phyloP scores from a whole-genome alignment of 805 yeast species.

The Torulaspora gathmanii region DNA sequence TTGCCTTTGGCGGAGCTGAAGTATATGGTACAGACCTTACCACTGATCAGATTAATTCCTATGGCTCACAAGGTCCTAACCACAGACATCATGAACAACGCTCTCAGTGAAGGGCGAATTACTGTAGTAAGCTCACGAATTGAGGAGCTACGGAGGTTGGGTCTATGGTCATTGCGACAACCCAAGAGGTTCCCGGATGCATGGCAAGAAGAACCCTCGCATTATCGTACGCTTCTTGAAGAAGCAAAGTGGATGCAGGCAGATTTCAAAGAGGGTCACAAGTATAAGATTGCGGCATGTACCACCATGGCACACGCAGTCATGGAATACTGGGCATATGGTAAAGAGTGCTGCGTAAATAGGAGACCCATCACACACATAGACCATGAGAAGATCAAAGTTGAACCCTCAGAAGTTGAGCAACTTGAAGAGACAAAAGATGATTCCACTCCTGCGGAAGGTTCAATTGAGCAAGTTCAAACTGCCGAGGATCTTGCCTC shows the following conservation, averaged over 20 bases:
- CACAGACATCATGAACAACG: slow-evolving; percentile 79
- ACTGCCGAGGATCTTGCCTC: not conserved
- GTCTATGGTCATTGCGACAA: slow-evolving; percentile 88
- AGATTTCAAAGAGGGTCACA: slow-evolving; percentile 67
- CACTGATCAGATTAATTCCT: slow-evolving; percentile 73
- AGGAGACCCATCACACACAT: slow-evolving; percentile 36
- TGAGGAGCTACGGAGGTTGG: slow-evolving; percentile 82
- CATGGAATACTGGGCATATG: slow-evolving; percentile 71
- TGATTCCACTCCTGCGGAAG: not conserved
- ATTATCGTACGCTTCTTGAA: slow-evolving; percentile 67
- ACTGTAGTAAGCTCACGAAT: slow-evolving; percentile 86
- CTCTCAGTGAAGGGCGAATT: slow-evolving; percentile 83
- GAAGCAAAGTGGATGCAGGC: slow-evolving; percentile 83
- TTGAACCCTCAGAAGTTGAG: not conserved
- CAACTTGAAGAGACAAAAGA: not conserved
- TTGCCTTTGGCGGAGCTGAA: slow-evolving; percentile 79
- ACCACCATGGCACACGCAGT: slow-evolving; percentile 67
- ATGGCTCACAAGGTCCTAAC: slow-evolving; percentile 81
- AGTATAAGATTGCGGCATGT: slow-evolving; percentile 67
- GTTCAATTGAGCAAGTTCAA: not conserved
- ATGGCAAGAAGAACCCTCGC: slow-evolving; percentile 41
- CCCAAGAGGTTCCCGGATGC: slow-evolving; percentile 73
- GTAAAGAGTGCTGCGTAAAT: slow-evolving; percentile 62
- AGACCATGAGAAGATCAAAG: not conserved
- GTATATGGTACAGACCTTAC: slow-evolving; percentile 83